phyloP scores from a whole-genome alignment of 2,329 filamentous ascomycete genomes.

The Dryadomyces quercivorus region DNA sequence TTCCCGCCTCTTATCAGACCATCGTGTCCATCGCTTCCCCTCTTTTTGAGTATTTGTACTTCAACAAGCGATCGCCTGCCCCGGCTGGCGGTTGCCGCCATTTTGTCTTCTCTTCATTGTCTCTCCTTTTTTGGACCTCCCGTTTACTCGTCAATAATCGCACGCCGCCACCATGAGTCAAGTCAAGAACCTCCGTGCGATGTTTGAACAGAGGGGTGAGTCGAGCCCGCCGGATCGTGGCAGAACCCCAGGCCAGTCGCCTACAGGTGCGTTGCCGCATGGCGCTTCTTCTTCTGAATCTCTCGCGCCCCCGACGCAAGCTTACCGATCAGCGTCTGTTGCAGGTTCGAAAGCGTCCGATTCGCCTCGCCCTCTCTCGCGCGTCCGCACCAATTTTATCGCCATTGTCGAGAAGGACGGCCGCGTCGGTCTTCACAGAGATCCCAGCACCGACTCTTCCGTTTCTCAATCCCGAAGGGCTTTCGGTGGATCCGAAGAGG shows the following conservation, averaged over 20 bases:
- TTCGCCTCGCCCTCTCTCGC: constrained; percentile 56
- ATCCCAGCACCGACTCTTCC: constrained; percentile 29
- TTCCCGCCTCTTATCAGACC: background rate
- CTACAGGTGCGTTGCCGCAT: constrained; percentile 25
- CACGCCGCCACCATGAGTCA: constrained; percentile 43
- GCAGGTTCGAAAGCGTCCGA: constrained; percentile 15
- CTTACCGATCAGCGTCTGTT: background rate
- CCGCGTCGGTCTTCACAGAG: constrained; percentile 37
- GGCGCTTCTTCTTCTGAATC: background rate
- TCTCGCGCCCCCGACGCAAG: background rate
- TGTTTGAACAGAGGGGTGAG: constrained; percentile 65
- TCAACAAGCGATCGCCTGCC: background rate
- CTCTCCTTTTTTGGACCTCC: background rate
- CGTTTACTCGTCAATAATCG: background rate
- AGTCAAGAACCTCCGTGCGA: constrained; percentile 64
- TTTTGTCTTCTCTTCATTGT: background rate
- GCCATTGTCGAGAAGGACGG: constrained; percentile 59
- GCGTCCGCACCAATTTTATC: constrained; percentile 64
- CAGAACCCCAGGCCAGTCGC: constrained; percentile 46
- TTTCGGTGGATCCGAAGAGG: constrained; percentile 24
- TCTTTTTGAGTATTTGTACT: background rate
- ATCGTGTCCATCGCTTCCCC: background rate
- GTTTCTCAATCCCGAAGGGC: constrained; percentile 22
- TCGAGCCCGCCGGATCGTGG: constrained; percentile 56
- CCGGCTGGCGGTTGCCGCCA: constrained; percentile 8